Base-by-base conservation (phyloP, 805 yeast species). In the Candida sphagnicola region DNA sequence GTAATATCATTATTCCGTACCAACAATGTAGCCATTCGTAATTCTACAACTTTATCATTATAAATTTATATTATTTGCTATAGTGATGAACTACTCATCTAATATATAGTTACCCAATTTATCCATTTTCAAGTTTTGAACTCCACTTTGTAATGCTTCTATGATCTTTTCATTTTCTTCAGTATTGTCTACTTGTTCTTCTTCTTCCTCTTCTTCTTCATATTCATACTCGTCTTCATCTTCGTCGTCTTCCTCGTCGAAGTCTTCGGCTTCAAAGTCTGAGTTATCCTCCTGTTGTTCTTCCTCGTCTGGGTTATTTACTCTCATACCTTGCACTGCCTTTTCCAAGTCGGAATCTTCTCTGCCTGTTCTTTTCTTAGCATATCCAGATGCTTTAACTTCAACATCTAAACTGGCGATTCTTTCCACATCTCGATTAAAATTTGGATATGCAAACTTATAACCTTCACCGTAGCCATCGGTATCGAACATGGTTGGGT, bases 371-470 rank as follows among this genome's bases (percentile, higher is more conserved):
- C 26, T 40, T 45, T 54, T 54, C 46, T 67, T 75, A 15, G 67
- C 64, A 53, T 74, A 88, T 1, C 99, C 99, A 1, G 96, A 87
- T 0, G 99, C 99, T 51, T 84, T 82, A 2, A 93, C 95, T 46
- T 82, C 78, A n/a, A 79, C 74, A 64, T 93, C 99, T 48, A 93
- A 71, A 42, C 76, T 75, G 31, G 75, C 83, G 5, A 61, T 64
- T 56, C 97, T 75, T 43, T 67, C 44, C 4, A 91, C 82, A 54
- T 91, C 96, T 50, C 91, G 72, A 28, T 69, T 66, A 64, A 91
- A 88, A 35, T 72, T 76, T 1, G 99, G 99, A 53, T 81, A 86
- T 8, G 84, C 78, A 51, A 79, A 75, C 54, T 73, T 79, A 59
- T 67, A 85, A 17, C 93, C 95, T 12, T 83, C 89, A 17, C 95